Evolutionary conservation across 768 basidiomycete genomes (phyloP), one percentile per base, ranked within the genome.

Genomic region (Pulveroboletus frians): DNA sequence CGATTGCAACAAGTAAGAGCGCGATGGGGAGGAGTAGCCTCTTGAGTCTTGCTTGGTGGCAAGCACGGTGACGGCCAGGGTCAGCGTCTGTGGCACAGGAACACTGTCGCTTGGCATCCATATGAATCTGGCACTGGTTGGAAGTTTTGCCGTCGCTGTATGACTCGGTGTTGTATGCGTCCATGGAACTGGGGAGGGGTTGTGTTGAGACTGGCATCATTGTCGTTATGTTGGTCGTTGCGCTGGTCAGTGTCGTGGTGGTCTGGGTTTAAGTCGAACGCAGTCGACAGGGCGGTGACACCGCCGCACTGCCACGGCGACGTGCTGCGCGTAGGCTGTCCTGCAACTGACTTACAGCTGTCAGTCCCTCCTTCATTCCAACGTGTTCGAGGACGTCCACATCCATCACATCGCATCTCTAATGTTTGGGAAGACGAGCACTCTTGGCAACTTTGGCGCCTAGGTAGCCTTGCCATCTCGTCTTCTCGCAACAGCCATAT

Each of bases 1-100:
- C 65, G 9, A 72, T 41, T 2, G 55, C 57, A 17, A 76, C 50
- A 34, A 76, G 47, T 0, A 59, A 49, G 35, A 70, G 53, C 1
- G 71, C 51, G 7, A 69, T 55, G 2, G 73, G 71, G 9, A 73
- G 38, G 15, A 77, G 52, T 36, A 76, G 46, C 18, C 59, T 66
- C 17, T 62, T 64, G 26, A 70, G 44, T 30, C 65, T 61, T 9
- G 59, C 57, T 42, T 58, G 56, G 47, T 73, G 69, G 51, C 67
- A 71, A 9, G 61, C 53, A 23, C 54, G 62, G 40, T 73, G 71
- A 42, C 50, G 39, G 34, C 56, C 11, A 29, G 63, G 47, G 43
- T 45, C n/a, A 0, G 61, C 40, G 20, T 60, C 55, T 18, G 45
- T 36, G 39, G 53, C 41, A 36, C 66, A 67, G 10, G 53, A 31